Evolutionary conservation across 306 rosid species (phyloP).

Genomic region (Psophocarpus tetragonolobus): DNA sequence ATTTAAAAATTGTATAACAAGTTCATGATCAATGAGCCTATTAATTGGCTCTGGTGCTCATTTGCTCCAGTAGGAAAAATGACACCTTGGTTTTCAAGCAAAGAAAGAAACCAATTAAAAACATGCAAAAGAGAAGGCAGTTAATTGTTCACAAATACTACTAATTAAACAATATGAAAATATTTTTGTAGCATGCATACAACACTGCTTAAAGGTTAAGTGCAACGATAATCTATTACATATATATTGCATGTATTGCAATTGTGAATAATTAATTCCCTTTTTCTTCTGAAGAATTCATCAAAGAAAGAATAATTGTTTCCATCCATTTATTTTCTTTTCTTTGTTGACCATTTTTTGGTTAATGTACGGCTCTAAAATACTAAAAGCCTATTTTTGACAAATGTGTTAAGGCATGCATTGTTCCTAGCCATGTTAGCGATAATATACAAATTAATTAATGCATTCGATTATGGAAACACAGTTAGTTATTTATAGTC

Average conservation of each 20-base stretch:
- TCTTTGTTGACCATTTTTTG: neutral
- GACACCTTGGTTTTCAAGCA: neutral
- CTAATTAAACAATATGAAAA: no score
- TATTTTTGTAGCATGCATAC: no score
- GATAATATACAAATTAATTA: slow-evolving; percentile 3
- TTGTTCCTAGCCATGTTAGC: neutral
- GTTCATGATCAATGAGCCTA: no score
- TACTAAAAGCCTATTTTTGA: neutral
- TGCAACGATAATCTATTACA: neutral
- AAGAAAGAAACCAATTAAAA: neutral
- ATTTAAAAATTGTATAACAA: no score
- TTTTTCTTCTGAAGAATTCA: neutral
- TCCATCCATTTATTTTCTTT: neutral
- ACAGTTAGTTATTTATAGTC: neutral
- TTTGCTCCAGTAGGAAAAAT: no score
- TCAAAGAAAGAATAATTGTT: neutral
- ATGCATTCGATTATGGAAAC: neutral
- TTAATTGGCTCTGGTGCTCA: no score
- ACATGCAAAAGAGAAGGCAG: neutral
- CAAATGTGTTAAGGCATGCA: neutral
- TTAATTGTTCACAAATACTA: no score
- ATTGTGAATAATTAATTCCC: neutral
- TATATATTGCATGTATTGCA: no score
- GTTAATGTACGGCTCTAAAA: neutral
- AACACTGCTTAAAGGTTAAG: no score